Evolutionary conservation across 495 filamentous ascomycete genomes (phyloP).

Genomic region (Parachaetomium inaequale): DNA sequence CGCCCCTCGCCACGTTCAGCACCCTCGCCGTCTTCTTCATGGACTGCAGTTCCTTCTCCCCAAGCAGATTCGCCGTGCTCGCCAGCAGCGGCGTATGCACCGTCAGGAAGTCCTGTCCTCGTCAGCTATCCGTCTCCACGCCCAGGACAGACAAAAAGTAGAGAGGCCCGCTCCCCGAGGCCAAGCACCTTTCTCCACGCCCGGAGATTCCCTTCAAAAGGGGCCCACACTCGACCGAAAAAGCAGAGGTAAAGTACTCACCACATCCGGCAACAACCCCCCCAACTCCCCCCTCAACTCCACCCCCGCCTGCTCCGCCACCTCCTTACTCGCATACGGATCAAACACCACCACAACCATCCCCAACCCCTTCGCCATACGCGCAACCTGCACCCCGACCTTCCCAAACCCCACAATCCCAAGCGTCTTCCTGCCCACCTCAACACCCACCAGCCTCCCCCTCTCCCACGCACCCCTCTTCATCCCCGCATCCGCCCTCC

Average conservation of each 20-base stretch:
- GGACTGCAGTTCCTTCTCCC: conserved; percentile 53
- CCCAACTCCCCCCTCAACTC: conserved; percentile 49
- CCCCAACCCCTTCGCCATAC: conserved; percentile 63
- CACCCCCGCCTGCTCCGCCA: conserved; percentile 57
- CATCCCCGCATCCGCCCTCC: conserved; percentile 53
- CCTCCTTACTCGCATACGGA: conserved; percentile 61
- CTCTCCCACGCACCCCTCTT: conserved; percentile 66
- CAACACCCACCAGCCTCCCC: conserved; percentile 63
- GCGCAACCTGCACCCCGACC: conserved; percentile 67
- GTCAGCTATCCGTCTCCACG: background rate
- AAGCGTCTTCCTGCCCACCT: conserved; percentile 66
- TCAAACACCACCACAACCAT: conserved; percentile 66
- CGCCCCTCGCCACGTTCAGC: conserved; percentile 69
- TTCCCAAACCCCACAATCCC: conserved; percentile 68
- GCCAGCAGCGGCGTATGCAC: conserved; percentile 72
- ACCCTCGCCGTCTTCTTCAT: conserved; percentile 67
- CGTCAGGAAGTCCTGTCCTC: conserved; percentile 59
- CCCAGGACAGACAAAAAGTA: background rate
- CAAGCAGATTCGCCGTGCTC: conserved; percentile 64
- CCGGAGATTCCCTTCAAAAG: no score
- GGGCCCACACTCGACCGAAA: background rate
- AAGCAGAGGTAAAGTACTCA: background rate
- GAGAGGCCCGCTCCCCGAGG: no score
- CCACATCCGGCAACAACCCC: conserved; percentile 54
- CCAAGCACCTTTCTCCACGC: no score